Evolutionary conservation across 2,329 filamentous ascomycete species (phyloP).

Genomic region (Penicillium glabrum): DNA sequence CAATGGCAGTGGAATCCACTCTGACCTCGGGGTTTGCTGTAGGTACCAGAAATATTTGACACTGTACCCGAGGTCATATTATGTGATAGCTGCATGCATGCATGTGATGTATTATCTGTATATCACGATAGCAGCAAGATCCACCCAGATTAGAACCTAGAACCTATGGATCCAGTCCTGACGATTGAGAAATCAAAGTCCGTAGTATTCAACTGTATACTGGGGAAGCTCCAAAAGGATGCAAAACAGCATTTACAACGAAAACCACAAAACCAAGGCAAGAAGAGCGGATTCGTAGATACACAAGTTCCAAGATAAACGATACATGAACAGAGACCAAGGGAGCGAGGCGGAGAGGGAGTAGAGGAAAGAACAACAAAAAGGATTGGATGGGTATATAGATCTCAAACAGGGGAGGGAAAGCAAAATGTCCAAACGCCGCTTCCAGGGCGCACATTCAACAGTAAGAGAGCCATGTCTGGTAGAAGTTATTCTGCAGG

Average conservation of each 20-base stretch:
- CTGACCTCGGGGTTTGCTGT: too few species aligned
- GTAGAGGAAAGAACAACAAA: slow-evolving; percentile 1
- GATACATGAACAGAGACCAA: slow-evolving; percentile 12
- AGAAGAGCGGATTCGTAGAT: slow-evolving; percentile 16
- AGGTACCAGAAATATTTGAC: too few species aligned
- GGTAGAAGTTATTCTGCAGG: slow-evolving; percentile 14
- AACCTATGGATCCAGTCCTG: not conserved
- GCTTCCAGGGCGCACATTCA: slow-evolving; percentile 18
- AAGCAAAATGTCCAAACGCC: slow-evolving; percentile 16
- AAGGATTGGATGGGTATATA: slow-evolving; percentile 26
- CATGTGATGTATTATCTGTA: not conserved
- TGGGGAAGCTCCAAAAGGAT: not conserved
- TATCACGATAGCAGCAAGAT: not conserved
- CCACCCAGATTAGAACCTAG: not conserved
- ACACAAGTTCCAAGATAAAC: slow-evolving; percentile 17
- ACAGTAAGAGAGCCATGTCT: slow-evolving; percentile 4
- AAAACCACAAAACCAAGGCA: slow-evolving; percentile 1
- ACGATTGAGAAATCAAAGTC: not conserved
- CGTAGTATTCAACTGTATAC: not conserved
- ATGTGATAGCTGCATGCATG: not conserved
- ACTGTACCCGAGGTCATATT: slow-evolving; percentile 19
- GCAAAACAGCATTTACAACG: slow-evolving; percentile 3
- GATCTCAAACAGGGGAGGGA: slow-evolving; percentile 8
- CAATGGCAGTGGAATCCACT: too few species aligned
- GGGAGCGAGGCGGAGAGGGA: slow-evolving; percentile 6